phyloP scores from a whole-genome alignment of 1,139 yeast genomes.

The Taphrina betulina region DNA sequence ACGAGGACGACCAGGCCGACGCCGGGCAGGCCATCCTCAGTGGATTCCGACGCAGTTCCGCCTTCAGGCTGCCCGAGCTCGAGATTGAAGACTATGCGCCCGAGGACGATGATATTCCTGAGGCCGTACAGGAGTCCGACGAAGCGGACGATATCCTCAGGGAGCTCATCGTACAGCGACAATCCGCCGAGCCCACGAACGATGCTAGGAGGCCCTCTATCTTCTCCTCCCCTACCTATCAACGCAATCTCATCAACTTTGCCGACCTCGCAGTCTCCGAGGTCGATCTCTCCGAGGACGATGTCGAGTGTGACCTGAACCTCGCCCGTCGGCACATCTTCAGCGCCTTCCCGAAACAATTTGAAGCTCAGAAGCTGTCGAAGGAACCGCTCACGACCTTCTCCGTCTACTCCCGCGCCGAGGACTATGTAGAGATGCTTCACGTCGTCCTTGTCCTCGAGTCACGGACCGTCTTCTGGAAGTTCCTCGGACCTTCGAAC shows the following conservation, averaged over 20 bases:
- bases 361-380: constrained; percentile 15
- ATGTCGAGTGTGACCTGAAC: constrained; percentile 15
- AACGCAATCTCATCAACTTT: constrained; percentile 17
- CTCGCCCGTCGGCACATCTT: constrained; percentile 25
- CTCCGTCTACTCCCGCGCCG: constrained; percentile 23
- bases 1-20: neutral
- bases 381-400: constrained; percentile 17
- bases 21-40: neutral
- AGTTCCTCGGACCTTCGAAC: constrained; percentile 16
- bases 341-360: constrained; percentile 26
- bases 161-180: constrained; percentile 12
- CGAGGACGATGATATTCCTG: constrained; percentile 1
- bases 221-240: constrained; percentile 24
- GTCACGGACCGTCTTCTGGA: constrained; percentile 23
- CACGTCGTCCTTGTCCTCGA: constrained; percentile 31
- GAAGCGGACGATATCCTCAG: constrained; percentile 20
- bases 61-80: constrained; percentile 7
- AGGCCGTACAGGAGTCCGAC: neutral
- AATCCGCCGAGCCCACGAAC: neutral
- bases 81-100: constrained; percentile 1
- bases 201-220: constrained; percentile 10
- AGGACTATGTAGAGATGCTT: constrained; percentile 25
- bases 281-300: constrained; percentile 28
- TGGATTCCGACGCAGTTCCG: constrained; percentile 21
- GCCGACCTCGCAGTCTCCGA: constrained; percentile 28